These are phyloP conservation scores for Chalara sp. DNA, from an alignment of 2,329 filamentous ascomycete species.

Conservation along the genomic window DNA sequence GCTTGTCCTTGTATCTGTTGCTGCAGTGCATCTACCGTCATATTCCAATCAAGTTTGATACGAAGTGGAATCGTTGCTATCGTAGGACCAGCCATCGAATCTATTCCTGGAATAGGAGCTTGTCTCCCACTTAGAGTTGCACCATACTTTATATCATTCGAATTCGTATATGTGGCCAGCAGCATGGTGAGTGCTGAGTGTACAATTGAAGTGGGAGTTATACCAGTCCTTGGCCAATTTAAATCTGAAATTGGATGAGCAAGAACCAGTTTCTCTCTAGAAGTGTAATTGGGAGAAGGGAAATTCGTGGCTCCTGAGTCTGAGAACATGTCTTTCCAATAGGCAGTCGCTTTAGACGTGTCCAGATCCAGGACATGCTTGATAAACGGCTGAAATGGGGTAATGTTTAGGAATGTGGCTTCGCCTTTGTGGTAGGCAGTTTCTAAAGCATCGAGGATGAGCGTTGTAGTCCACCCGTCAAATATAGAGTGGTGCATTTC, in stretches of 20 bases:
- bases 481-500: conserved; percentile 12
- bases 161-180: conserved; percentile 24
- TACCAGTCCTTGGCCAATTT: background rate
- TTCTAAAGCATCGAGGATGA: background rate
- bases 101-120: conserved; percentile 24
- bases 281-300: background rate
- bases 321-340: background rate
- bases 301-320: background rate
- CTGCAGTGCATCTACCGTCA: background rate
- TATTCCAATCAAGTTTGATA: background rate
- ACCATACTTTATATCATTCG: conserved; percentile 28
- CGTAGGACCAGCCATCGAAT: conserved; percentile 26
- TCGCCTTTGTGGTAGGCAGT: background rate
- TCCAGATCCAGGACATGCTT: background rate
- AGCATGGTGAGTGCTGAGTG: conserved; percentile 2
- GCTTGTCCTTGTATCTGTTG: background rate
- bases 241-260: background rate
- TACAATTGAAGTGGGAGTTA: background rate
- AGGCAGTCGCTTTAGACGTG: background rate
- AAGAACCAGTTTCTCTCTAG: background rate
- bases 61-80: conserved; percentile 1
- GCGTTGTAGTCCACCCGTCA: conserved; percentile 6
- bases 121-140: conserved; percentile 28
- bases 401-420: background rate
- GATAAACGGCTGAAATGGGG: background rate